These are phyloP conservation scores for Cyclotella cryptica DNA, from an alignment of 108 stramenopile genomes.

Conservation along the genomic window DNA sequence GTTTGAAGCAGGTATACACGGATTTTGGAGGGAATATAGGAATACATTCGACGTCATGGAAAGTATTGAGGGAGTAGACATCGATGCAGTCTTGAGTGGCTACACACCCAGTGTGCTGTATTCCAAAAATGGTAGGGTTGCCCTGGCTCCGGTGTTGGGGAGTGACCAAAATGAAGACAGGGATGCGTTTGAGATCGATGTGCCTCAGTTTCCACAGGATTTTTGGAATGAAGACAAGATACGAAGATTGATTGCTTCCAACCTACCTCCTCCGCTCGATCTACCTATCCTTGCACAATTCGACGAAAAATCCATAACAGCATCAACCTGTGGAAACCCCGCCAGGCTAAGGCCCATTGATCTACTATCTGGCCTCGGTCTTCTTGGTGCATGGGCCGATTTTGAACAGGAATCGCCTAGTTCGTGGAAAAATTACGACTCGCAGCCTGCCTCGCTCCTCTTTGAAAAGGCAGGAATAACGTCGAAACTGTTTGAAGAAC, in stretches of 20 bases:
- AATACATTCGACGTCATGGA: slow-evolving; percentile 82
- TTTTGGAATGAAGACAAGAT: slow-evolving; percentile 24
- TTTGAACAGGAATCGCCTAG: slow-evolving; percentile 78
- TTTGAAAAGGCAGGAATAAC: slow-evolving; percentile 76
- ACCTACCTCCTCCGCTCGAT: slow-evolving; percentile 80
- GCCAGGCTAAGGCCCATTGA: slow-evolving; percentile 47
- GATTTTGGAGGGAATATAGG: slow-evolving; percentile 88
- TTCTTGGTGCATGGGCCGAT: slow-evolving; percentile 78
- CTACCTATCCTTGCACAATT: slow-evolving; percentile 78
- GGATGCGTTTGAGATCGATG: not conserved
- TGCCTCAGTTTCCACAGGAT: not conserved
- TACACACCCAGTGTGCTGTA: slow-evolving; percentile 75
- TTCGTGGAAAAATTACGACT: slow-evolving; percentile 77
- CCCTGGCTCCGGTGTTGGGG: slow-evolving; percentile 76
- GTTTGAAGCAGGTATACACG: slow-evolving; percentile 88
- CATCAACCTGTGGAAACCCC: not conserved
- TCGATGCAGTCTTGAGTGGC: slow-evolving; percentile 74
- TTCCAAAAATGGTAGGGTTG: slow-evolving; percentile 74
- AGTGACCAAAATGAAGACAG: slow-evolving; percentile 27
- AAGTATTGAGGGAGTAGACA: slow-evolving; percentile 61
- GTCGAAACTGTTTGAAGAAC: slow-evolving; percentile 62
- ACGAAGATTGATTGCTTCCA: slow-evolving; percentile 50
- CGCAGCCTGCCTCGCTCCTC: slow-evolving; percentile 70
- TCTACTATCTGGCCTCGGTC: slow-evolving; percentile 67
- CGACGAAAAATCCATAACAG: slow-evolving; percentile 28